phyloP scores from a whole-genome alignment of 345 rosid genomes.

The Bruguiera parviflora region DNA sequence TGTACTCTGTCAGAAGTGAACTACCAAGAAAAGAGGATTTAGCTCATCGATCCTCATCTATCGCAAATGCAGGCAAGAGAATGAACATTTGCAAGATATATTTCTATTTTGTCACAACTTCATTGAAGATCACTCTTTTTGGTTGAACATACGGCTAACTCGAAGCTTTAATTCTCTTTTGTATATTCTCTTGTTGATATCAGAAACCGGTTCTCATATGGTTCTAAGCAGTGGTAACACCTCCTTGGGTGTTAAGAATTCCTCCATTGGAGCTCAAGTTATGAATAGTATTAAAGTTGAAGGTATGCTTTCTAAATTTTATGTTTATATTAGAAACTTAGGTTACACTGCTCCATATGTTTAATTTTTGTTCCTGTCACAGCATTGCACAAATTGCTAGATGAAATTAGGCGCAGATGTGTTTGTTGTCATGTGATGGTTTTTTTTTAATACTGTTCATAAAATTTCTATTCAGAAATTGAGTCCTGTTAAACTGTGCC shows the following conservation, averaged over 20 bases:
- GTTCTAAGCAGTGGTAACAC: slow-evolving; percentile 33
- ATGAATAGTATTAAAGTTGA: slow-evolving; percentile 62
- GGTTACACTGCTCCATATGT: too few relatives aligned
- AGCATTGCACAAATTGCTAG: too few relatives aligned
- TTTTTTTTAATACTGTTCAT: not conserved
- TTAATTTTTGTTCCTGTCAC: too few relatives aligned
- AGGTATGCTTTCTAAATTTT: slow-evolving; percentile 48
- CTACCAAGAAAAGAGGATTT: slow-evolving; percentile 46
- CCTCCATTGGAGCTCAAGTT: slow-evolving; percentile 38
- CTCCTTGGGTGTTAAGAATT: slow-evolving; percentile 40
- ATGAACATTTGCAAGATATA: slow-evolving; percentile 8
- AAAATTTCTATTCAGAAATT: not conserved
- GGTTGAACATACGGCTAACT: slow-evolving; percentile 1
- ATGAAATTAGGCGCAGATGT: slow-evolving; percentile 1
- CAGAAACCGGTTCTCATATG: slow-evolving; percentile 25
- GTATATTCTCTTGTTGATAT: slow-evolving; percentile 13
- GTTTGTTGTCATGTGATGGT: not conserved
- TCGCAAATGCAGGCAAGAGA: slow-evolving; percentile 42
- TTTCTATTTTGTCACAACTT: slow-evolving; percentile 7
- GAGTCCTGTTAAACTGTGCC: too few relatives aligned
- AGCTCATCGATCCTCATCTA: slow-evolving; percentile 42
- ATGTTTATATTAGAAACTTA: not conserved
- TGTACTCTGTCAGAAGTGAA: slow-evolving; percentile 47
- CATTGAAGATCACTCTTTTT: slow-evolving; percentile 6
- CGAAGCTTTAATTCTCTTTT: slow-evolving; percentile 4